Base-by-base conservation (phyloP, 73 alveolate species). In the Breviolum minutum region DNA sequence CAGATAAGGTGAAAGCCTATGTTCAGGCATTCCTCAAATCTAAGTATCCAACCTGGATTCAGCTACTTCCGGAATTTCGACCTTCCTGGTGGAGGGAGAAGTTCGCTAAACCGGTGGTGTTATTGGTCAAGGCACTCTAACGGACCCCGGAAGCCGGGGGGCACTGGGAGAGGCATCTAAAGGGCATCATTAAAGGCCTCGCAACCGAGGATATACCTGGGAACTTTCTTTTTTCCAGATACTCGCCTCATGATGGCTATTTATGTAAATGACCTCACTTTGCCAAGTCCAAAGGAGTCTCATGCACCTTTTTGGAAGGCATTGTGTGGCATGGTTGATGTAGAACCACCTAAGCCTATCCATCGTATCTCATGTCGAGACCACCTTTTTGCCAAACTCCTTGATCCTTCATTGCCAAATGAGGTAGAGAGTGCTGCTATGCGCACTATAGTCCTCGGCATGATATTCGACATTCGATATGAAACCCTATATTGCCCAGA, bases 1-100 rank as follows among this genome's bases (percentile, higher is more conserved):
- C 95, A 5, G 95, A 86, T n/a, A n/a, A n/a, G n/a, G n/a, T n/a
- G n/a, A n/a, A n/a, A n/a, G n/a, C n/a, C n/a, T n/a, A n/a, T n/a
- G n/a, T n/a, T n/a, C n/a, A n/a, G n/a, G n/a, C n/a, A n/a, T n/a
- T n/a, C n/a, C n/a, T n/a, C n/a, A n/a, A n/a, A n/a, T n/a, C n/a
- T n/a, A n/a, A n/a, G n/a, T n/a, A n/a, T n/a, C n/a, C n/a, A n/a
- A n/a, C n/a, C n/a, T n/a, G n/a, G n/a, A n/a, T n/a, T n/a, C n/a
- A n/a, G n/a, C n/a, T n/a, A n/a, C n/a, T n/a, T 64, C 95, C 95
- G 8, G 95, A 86, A 29, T 66, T 86, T 63, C 80, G 94, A 19
- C 95, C 95, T 20, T 4, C 16, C 6, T 86, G 95, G 95, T 86
- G 95, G 95, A 61, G 73, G 20, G 81, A 63, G 30, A 22, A 64